These are phyloP conservation scores for Yamadazyma friedrichii DNA, from an alignment of 1,139 yeast genomes.

Conservation along the genomic window DNA sequence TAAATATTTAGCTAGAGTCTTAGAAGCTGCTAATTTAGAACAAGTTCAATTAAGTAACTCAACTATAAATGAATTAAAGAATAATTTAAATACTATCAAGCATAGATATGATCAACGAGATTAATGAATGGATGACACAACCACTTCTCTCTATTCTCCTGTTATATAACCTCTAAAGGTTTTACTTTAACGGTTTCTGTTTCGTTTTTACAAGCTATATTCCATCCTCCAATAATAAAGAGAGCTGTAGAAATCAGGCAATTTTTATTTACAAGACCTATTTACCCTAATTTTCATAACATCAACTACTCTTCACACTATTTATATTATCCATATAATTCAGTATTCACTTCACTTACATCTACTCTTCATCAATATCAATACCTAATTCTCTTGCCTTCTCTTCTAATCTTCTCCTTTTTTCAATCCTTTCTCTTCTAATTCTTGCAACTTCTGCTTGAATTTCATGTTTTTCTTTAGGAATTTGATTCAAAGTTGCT, in stretches of 20 bases:
- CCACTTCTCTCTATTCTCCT: too few species aligned
- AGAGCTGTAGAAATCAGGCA: background rate
- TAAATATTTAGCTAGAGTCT: conserved; percentile 19
- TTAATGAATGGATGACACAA: background rate
- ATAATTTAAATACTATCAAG: conserved; percentile 22
- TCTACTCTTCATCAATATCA: conserved; percentile 33
- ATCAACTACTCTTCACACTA: background rate
- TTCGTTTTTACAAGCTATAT: too few species aligned
- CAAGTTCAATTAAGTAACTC: conserved; percentile 22
- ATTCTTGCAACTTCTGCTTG: conserved; percentile 89
- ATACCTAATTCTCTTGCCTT: conserved; percentile 69
- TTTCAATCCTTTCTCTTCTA: conserved; percentile 69
- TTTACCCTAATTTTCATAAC: background rate
- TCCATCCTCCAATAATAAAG: background rate
- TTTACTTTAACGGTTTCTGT: too few species aligned
- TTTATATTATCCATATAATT: background rate
- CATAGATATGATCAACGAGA: conserved; percentile 3
- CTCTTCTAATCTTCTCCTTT: conserved; percentile 71
- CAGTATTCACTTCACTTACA: background rate
- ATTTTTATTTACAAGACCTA: background rate
- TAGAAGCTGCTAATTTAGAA: conserved; percentile 23
- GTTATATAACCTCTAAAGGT: too few species aligned
- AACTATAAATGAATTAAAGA: conserved; percentile 28
- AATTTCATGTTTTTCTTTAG: conserved; percentile 90
- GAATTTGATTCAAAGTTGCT: conserved; percentile 81